Conservation (phyloP, 169 alveolate genomes). For the Cryptosporidium parvum region DNA sequence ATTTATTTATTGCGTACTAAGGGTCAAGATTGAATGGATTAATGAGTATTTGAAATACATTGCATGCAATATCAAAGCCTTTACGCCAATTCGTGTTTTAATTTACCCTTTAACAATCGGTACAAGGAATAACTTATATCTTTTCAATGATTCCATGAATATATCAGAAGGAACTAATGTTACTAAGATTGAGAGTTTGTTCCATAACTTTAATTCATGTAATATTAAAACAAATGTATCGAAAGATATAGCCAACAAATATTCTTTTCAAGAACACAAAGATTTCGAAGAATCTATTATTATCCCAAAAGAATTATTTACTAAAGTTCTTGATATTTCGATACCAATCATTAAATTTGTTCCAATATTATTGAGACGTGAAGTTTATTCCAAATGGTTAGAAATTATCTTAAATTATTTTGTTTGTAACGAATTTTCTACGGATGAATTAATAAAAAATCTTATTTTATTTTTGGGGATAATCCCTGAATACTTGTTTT, state of each 20-base stretch:
- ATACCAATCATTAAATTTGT: conserved; percentile 32
- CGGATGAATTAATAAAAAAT: conserved; percentile 1
- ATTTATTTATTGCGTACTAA: conserved; percentile 20
- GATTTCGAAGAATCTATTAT: conserved; percentile 13
- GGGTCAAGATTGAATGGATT: conserved; percentile 35
- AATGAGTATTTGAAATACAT: conserved; percentile 11
- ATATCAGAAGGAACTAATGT: background rate
- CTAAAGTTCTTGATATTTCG: conserved; percentile 31
- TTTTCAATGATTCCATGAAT: background rate
- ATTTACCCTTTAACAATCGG: conserved; percentile 52
- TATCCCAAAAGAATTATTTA: conserved; percentile 27
- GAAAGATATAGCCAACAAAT: conserved; percentile 29
- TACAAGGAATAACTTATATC: background rate
- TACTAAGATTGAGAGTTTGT: background rate
- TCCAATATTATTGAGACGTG: conserved; percentile 32
- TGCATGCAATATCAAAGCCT: background rate
- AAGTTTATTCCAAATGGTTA: conserved; percentile 7
- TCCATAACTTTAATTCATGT: background rate
- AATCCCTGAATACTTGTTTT: conserved; percentile 47
- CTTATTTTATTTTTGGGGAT: conserved; percentile 45
- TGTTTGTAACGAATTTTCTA: conserved; percentile 1
- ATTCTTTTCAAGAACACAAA: conserved; percentile 11
- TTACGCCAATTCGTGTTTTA: conserved; percentile 57
- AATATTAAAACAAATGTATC: background rate
- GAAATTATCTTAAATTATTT: conserved; percentile 18